phyloP scores from a whole-genome alignment of 106 monocot species.

The Cymbidium sinense region DNA sequence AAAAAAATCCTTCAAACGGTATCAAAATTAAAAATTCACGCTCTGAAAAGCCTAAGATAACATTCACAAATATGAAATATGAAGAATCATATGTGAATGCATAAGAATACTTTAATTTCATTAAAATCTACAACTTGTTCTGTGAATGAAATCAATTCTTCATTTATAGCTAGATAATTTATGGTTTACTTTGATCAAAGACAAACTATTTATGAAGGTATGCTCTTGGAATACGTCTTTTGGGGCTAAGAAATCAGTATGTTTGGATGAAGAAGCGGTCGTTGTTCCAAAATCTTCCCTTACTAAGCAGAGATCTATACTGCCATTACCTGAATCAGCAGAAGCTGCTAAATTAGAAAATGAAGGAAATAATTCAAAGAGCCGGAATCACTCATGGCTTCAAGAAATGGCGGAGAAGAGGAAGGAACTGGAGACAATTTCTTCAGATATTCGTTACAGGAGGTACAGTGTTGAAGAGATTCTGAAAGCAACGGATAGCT shows the following conservation, averaged over 20 bases:
- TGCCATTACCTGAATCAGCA: neutral
- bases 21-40: no score
- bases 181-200: neutral
- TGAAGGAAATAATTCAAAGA: neutral
- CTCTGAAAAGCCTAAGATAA: no score
- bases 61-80: no score
- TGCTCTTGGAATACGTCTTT: neutral
- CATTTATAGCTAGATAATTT: no score
- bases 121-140: no score
- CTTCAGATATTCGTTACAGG: conserved; percentile 18
- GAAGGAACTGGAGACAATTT: conserved; percentile 9
- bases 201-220: conserved; percentile 1
- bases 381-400: neutral
- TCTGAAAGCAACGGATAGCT: conserved; percentile 38
- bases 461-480: conserved; percentile 47
- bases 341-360: neutral
- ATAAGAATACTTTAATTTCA: no score
- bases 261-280: neutral
- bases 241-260: neutral
- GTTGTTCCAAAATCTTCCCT: neutral
- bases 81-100: neutral
- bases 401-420: conserved; percentile 8
- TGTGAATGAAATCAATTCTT: no score
- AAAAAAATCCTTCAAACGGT: no score
- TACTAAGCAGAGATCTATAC: neutral